Evolutionary conservation across 306 rosid genomes (phyloP).

Genomic region (Geum urbanum): DNA sequence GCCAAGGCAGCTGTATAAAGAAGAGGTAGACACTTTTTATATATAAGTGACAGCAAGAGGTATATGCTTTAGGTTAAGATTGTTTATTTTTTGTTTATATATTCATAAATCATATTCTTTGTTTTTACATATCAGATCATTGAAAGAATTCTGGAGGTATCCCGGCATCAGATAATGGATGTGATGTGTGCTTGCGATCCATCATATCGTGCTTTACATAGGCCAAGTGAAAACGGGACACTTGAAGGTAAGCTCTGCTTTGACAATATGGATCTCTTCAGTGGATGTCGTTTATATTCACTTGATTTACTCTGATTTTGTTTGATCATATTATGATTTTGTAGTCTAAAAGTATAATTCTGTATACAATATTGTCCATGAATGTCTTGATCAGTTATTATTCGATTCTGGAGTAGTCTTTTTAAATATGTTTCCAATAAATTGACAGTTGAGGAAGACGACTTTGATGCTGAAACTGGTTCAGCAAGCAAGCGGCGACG

Average conservation of each 20-base stretch:
- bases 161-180: conserved; percentile 89
- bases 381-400: not conserved
- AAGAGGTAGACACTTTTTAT: conserved; percentile 56
- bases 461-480: conserved; percentile 66
- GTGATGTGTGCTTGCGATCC: conserved; percentile 94
- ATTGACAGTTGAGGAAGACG: conserved; percentile 65
- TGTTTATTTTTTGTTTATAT: not conserved
- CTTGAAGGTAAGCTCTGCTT: conserved; percentile 63
- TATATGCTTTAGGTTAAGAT: conserved; percentile 6
- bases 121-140: conserved; percentile 53
- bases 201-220: conserved; percentile 80
- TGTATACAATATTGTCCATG: not conserved
- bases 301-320: not conserved
- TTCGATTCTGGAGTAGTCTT: not conserved
- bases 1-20: conserved; percentile 95
- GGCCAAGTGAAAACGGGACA: conserved; percentile 64
- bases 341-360: not conserved
- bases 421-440: not conserved
- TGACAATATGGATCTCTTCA: conserved; percentile 3
- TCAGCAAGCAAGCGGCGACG: conserved; percentile 86
- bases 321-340: not conserved
- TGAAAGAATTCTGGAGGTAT: conserved; percentile 92
- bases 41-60: conserved; percentile 63
- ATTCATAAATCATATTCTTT: conserved; percentile 17
- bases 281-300: not conserved